These are phyloP conservation scores for Daldinia sp. DNA, from an alignment of 2,329 filamentous ascomycete genomes.

Conservation along the genomic window DNA sequence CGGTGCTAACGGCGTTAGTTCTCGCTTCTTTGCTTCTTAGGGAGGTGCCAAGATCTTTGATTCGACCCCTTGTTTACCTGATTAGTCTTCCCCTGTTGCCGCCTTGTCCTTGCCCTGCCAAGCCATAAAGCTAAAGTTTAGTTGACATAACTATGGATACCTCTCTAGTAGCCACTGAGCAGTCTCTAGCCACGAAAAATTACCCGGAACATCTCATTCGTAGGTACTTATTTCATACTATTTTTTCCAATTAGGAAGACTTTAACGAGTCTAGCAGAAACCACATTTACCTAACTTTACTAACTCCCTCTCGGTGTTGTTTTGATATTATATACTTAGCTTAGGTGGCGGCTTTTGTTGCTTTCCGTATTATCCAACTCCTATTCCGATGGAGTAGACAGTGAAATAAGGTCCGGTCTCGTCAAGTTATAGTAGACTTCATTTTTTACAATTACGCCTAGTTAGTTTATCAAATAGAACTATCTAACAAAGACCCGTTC, in stretches of 20 bases:
- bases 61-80: constrained; percentile 1
- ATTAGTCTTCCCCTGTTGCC: no score
- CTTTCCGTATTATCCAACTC: constrained; percentile 5
- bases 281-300: not conserved
- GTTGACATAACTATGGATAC: constrained; percentile 21
- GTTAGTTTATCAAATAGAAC: constrained; percentile 3
- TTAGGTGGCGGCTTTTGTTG: constrained; percentile 1
- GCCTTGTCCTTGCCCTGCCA: constrained; percentile 1
- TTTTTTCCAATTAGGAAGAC: not conserved
- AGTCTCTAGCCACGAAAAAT: not conserved
- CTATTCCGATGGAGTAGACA: constrained; percentile 1
- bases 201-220: not conserved
- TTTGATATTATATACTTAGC: not conserved
- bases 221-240: not conserved
- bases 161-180: no score
- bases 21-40: constrained; percentile 7
- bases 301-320: not conserved
- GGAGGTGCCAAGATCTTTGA: constrained; percentile 4
- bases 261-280: not conserved
- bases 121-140: constrained; percentile 8
- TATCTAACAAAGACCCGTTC: constrained; percentile 6
- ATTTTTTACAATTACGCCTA: not conserved
- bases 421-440: constrained; percentile 18
- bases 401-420: not conserved
- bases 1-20: constrained; percentile 1